Percentiles rank a stretch among this genome's conserved stretches.
Evolutionary conservation across 208 protist species (phyloP).

Genomic region (Porcisia hertigi): DNA sequence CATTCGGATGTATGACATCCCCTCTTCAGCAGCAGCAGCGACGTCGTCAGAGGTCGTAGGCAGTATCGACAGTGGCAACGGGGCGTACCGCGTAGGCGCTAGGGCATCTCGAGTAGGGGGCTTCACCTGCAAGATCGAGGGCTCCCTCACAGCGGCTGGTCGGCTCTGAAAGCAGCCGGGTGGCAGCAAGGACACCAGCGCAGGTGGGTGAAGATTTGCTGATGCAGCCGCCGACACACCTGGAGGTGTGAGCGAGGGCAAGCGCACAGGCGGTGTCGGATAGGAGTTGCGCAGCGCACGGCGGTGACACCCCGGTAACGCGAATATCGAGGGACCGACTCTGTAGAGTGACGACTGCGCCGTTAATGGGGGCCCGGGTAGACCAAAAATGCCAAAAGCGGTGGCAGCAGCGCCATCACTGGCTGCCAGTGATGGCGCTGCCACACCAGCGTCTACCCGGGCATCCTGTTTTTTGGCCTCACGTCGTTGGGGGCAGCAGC

Average conservation of each 20-base stretch:
- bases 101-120: background rate
- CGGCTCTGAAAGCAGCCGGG: constrained; percentile 16
- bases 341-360: background rate
- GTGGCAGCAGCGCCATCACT: background rate
- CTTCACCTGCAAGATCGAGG: background rate
- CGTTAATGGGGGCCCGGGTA: constrained; percentile 6
- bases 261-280: background rate
- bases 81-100: background rate
- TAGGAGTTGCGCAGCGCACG: background rate
- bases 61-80: background rate
- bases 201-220: background rate
- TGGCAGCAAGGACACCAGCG: constrained; percentile 8
- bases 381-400: background rate
- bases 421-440: background rate
- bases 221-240: background rate
- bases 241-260: constrained; percentile 9
- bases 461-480: constrained; percentile 27
- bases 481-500: too few species aligned
- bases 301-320: background rate
- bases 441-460: constrained; percentile 24
- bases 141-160: constrained; percentile 15
- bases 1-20: constrained; percentile 2
- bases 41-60: background rate
- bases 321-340: background rate
- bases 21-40: background rate